These are phyloP conservation scores for Xylariales sp. DNA, from an alignment of 2,329 filamentous ascomycete species.

Conservation along the genomic window DNA sequence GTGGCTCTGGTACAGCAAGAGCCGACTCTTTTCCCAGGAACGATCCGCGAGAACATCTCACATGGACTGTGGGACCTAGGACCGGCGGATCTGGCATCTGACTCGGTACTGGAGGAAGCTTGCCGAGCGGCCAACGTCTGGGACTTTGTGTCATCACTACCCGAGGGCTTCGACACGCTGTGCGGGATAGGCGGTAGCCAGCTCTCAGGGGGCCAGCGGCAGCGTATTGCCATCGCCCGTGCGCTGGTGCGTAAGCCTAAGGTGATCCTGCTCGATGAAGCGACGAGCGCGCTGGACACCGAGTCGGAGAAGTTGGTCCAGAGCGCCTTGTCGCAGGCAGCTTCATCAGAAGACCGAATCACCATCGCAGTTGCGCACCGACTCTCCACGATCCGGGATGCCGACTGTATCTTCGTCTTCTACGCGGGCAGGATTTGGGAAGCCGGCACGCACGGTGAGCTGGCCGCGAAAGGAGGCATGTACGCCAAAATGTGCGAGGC, in stretches of 20 bases:
- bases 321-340: constrained; percentile 7
- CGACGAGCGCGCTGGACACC: constrained; percentile 12
- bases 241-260: constrained; percentile 35
- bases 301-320: constrained; percentile 11
- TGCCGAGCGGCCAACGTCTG: constrained; percentile 11
- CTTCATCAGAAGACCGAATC: constrained; percentile 9
- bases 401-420: constrained; percentile 55
- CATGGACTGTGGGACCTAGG: constrained; percentile 1
- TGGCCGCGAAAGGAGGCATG: constrained; percentile 49
- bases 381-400: constrained; percentile 23
- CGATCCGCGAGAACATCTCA: constrained; percentile 30
- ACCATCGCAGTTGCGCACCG: constrained; percentile 20
- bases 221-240: constrained; percentile 39
- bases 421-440: constrained; percentile 48
- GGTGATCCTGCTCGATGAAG: constrained; percentile 39
- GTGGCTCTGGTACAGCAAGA: constrained; percentile 57
- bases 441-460: constrained; percentile 46
- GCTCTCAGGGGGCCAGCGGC: constrained; percentile 36
- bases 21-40: constrained; percentile 44
- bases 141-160: constrained; percentile 46
- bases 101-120: constrained; percentile 9
- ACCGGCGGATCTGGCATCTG: neutral
- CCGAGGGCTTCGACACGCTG: constrained; percentile 39
- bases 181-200: constrained; percentile 39
- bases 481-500: constrained; percentile 24